Percentiles rank a stretch among this genome's conserved stretches.
These are phyloP conservation scores for Gracilaria domingensis DNA, from an alignment of 23 red algal genomes.

Conservation along the genomic window DNA sequence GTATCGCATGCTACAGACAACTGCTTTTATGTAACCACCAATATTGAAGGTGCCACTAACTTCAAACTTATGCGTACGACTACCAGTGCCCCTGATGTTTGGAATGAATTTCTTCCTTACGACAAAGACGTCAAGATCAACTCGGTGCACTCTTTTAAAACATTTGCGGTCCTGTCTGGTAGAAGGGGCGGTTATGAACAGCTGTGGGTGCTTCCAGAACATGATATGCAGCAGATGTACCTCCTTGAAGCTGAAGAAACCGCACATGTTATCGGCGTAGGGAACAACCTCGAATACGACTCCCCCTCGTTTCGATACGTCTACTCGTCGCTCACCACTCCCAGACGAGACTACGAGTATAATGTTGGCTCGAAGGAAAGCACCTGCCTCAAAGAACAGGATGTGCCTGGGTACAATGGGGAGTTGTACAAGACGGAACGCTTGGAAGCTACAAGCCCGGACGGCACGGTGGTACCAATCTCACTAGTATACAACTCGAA, in stretches of 20 bases:
- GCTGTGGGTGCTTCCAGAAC: constrained; percentile 62
- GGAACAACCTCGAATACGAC: constrained; percentile 50
- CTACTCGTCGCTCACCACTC: constrained; percentile 81
- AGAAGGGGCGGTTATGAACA: constrained; percentile 56
- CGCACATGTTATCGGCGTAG: constrained; percentile 54
- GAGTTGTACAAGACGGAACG: constrained; percentile 74
- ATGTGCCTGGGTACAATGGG: constrained; percentile 63
- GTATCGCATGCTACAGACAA: constrained; percentile 52
- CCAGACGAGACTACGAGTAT: constrained; percentile 63
- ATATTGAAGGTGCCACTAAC: constrained; percentile 76
- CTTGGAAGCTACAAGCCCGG: constrained; percentile 62
- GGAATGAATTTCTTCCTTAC: constrained; percentile 70
- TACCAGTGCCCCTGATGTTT: constrained; percentile 25
- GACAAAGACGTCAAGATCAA: constrained; percentile 62
- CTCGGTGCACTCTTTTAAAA: constrained; percentile 57
- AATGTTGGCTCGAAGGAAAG: constrained; percentile 27
- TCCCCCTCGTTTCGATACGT: constrained; percentile 38
- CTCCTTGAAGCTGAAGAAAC: constrained; percentile 47
- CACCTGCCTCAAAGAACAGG: constrained; percentile 67
- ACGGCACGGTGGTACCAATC: constrained; percentile 83
- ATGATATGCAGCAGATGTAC: constrained; percentile 39
- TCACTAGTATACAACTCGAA: constrained; percentile 78
- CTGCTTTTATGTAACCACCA: constrained; percentile 53
- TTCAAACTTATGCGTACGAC: constrained; percentile 69
- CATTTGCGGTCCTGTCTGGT: constrained; percentile 59